A percentile compares a stretch with the other conserved stretches of the same genome.
phyloP scores from a whole-genome alignment of 1,284 basidiomycete genomes.

The Bondarzewia mesenterica region DNA sequence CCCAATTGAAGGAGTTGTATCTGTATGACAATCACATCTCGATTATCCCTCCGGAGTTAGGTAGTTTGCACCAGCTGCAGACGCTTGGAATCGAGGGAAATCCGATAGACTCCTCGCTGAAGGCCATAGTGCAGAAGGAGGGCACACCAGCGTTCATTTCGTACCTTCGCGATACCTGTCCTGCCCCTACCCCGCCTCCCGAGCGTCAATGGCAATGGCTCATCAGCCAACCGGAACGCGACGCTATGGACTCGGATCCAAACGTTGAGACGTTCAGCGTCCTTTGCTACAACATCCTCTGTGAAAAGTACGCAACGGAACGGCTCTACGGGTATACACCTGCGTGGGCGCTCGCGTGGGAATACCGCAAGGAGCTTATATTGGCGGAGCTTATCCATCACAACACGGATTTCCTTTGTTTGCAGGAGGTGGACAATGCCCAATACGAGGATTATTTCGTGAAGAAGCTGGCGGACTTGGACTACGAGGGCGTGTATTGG shows the following conservation, averaged over 20 bases:
- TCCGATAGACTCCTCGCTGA: conserved; percentile 75
- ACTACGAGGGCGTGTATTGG: conserved; percentile 90
- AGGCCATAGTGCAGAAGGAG: conserved; percentile 85
- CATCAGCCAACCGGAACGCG: conserved; percentile 61
- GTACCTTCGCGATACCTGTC: conserved; percentile 84
- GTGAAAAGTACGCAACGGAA: conserved; percentile 86
- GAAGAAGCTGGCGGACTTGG: conserved; percentile 67
- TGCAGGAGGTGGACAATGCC: conserved; percentile 91
- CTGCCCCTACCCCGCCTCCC: conserved; percentile 77
- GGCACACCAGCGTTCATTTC: conserved; percentile 86
- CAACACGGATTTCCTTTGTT: conserved; percentile 85
- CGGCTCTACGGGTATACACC: conserved; percentile 96
- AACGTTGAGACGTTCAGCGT: conserved; percentile 70
- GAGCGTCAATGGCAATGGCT: conserved; percentile 79
- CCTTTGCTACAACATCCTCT: conserved; percentile 93
- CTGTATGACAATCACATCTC: conserved; percentile 92
- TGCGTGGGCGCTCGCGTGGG: conserved; percentile 92
- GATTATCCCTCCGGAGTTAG: conserved; percentile 82
- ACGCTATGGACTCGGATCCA: conserved; percentile 46
- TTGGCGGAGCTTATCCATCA: conserved; percentile 81
- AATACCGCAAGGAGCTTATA: conserved; percentile 89
- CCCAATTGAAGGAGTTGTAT: conserved; percentile 85
- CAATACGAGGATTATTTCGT: conserved; percentile 94
- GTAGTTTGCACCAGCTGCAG: conserved; percentile 88
- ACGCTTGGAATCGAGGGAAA: conserved; percentile 96